Evolutionary conservation across 2,329 filamentous ascomycete genomes (phyloP).

Genomic region (Pezicula radicicola): DNA sequence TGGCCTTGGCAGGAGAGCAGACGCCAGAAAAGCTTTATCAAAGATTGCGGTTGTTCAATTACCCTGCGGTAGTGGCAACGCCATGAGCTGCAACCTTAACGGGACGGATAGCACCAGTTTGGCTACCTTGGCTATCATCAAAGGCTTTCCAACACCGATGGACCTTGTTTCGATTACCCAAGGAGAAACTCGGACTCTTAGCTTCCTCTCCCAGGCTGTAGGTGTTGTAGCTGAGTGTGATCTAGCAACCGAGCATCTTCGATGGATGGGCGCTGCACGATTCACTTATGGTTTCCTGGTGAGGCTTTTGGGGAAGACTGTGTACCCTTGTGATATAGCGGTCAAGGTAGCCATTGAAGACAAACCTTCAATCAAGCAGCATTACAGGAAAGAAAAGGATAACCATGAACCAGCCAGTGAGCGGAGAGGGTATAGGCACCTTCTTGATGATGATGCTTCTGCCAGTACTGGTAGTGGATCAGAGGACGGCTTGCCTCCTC

Average conservation of each 20-base stretch:
- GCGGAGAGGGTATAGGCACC: conserved; percentile 23
- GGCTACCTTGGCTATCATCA: conserved; percentile 81
- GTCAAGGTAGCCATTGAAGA: conserved; percentile 77
- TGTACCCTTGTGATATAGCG: conserved; percentile 87
- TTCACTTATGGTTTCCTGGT: conserved; percentile 85
- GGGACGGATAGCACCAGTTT: conserved; percentile 73
- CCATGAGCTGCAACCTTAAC: conserved; percentile 85
- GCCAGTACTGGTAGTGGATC: conserved; percentile 20
- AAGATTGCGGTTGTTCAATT: conserved; percentile 82
- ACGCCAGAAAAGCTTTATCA: conserved; percentile 71
- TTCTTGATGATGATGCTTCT: conserved; percentile 29
- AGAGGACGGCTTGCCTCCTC: conserved; percentile 59
- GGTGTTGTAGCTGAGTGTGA: conserved; percentile 90
- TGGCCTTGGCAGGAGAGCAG: conserved; percentile 72
- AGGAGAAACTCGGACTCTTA: conserved; percentile 68
- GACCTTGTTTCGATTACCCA: conserved; percentile 90
- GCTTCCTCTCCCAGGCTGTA: conserved; percentile 86
- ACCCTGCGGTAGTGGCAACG: conserved; percentile 92
- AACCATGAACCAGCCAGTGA: conserved; percentile 24
- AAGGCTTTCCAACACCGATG: conserved; percentile 78
- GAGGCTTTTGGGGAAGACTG: conserved; percentile 69
- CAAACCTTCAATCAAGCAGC: conserved; percentile 70
- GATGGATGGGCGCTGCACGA: conserved; percentile 86
- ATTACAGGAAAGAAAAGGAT: conserved; percentile 56
- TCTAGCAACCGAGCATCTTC: conserved; percentile 82